Conservation (phyloP, 805 yeast species). For the Candida cerambycidarum region DNA sequence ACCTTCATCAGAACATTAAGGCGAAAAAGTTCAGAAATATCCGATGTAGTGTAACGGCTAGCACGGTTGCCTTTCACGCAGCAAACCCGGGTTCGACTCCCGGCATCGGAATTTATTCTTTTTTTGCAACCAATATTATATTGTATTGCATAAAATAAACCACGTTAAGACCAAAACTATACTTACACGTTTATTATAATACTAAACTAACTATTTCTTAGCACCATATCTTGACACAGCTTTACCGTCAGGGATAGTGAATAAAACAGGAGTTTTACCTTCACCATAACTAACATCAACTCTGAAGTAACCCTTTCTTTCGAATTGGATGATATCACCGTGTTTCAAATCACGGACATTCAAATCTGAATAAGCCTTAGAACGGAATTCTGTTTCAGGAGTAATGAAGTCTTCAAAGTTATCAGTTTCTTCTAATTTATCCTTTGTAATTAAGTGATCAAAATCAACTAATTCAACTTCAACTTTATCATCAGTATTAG, state of each 20-base stretch:
- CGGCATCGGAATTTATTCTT: conserved; percentile 63
- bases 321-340: conserved; percentile 91
- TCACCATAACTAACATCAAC: conserved; percentile 60
- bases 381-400: conserved; percentile 79
- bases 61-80: conserved; percentile 56
- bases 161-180: too few species aligned
- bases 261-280: conserved; percentile 72
- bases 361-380: conserved; percentile 74
- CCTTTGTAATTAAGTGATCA: conserved; percentile 93
- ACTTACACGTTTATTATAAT: neutral
- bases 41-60: conserved; percentile 56
- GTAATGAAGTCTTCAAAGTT: conserved; percentile 90
- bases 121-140: conserved; percentile 3
- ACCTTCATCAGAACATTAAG: neutral
- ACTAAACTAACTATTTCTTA: conserved; percentile 27
- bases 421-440: conserved; percentile 91
- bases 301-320: conserved; percentile 94
- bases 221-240: conserved; percentile 33
- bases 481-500: conserved; percentile 70
- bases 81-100: conserved; percentile 80
- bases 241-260: conserved; percentile 96
- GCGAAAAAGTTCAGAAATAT: conserved; percentile 11
- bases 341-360: conserved; percentile 74
- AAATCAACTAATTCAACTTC: conserved; percentile 83
- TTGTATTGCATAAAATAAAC: too few species aligned